Conservation (phyloP, 2,329 filamentous ascomycete genomes). For the Talaromyces sp. region DNA sequence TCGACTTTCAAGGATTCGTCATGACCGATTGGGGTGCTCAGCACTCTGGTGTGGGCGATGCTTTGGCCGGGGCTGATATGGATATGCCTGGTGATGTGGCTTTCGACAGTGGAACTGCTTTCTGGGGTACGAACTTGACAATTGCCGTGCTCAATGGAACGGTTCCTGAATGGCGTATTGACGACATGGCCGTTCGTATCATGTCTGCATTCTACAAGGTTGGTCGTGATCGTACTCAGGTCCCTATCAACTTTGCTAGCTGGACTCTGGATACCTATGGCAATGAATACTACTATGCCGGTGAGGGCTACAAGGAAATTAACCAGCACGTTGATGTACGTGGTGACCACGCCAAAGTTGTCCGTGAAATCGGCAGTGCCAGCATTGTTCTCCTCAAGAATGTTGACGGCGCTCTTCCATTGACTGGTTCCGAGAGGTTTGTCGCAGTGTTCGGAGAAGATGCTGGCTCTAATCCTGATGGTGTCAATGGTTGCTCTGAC, state of each 20-base stretch:
- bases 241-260: constrained; percentile 76
- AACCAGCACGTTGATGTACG: constrained; percentile 85
- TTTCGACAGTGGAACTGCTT: constrained; percentile 70
- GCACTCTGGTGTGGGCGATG: constrained; percentile 64
- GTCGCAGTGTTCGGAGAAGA: constrained; percentile 79
- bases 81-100: constrained; percentile 77
- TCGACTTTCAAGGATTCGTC: constrained; percentile 72
- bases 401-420: constrained; percentile 61
- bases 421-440: constrained; percentile 70
- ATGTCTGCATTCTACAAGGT: constrained; percentile 64
- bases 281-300: constrained; percentile 61
- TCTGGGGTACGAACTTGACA: constrained; percentile 84
- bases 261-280: constrained; percentile 79
- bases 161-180: constrained; percentile 77
- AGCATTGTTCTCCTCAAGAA: constrained; percentile 92
- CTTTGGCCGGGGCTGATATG: constrained; percentile 73
- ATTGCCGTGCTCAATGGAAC: constrained; percentile 86
- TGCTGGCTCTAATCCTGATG: constrained; percentile 68
- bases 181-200: constrained; percentile 87
- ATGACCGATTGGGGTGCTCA: constrained; percentile 74
- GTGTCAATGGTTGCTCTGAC: constrained; percentile 75
- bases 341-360: constrained; percentile 65
- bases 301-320: constrained; percentile 63
- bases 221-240: constrained; percentile 50
- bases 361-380: constrained; percentile 72